A percentile compares a stretch with the other conserved stretches of the same genome.
These are phyloP conservation scores for Eutypa lata DNA, from an alignment of 2,329 filamentous ascomycete species.

Conservation along the genomic window DNA sequence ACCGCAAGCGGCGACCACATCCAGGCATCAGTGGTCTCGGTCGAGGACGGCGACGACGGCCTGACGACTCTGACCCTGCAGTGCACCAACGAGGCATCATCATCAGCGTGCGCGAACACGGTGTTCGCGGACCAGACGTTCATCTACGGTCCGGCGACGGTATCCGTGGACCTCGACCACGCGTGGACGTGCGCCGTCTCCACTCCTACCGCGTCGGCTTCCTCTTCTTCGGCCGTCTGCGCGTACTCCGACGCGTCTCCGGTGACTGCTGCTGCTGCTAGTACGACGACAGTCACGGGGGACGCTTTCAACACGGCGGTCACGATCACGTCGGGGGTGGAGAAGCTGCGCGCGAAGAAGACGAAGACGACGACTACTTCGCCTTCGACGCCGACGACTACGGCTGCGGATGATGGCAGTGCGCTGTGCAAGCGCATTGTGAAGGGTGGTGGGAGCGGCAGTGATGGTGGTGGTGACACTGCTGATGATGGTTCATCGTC, in stretches of 20 bases:
- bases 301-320: background rate
- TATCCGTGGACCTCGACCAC: background rate
- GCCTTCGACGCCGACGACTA: background rate
- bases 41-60: background rate
- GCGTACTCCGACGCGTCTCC: background rate
- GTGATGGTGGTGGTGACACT: background rate
- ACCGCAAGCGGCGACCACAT: background rate
- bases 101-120: background rate
- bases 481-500: background rate
- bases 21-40: background rate
- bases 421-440: background rate
- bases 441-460: background rate
- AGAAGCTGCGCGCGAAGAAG: background rate
- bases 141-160: background rate
- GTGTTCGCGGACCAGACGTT: background rate
- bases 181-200: background rate
- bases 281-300: background rate
- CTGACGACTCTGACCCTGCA: background rate
- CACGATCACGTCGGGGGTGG: background rate
- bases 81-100: background rate
- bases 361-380: conserved; percentile 44
- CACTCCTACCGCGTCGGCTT: background rate
- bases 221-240: background rate
- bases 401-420: background rate
- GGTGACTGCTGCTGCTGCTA: too few species aligned